Evolutionary conservation across 225 moss, liverwort and hornwort genomes (phyloP).

Genomic region (Climacium dendroides): DNA sequence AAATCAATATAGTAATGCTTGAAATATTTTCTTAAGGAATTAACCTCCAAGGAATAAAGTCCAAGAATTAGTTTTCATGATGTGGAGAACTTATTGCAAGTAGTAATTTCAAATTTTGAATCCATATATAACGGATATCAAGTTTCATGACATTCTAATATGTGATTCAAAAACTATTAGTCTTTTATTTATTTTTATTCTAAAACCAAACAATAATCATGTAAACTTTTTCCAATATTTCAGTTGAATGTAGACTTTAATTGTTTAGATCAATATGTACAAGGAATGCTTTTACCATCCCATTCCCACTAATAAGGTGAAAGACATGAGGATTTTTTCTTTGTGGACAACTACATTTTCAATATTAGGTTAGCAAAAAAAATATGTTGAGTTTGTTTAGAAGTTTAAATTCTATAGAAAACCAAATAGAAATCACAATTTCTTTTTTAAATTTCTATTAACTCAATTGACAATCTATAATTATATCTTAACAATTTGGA

Average conservation of each 20-base stretch:
- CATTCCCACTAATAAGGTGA: background rate
- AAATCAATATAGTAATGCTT: background rate
- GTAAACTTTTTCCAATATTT: background rate
- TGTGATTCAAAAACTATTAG: background rate
- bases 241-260: background rate
- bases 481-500: background rate
- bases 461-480: background rate
- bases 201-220: background rate
- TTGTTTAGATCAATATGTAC: background rate
- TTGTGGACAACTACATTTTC: background rate
- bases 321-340: background rate
- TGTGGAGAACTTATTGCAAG: background rate
- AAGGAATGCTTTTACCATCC: background rate
- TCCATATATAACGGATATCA: background rate
- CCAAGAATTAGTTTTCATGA: background rate
- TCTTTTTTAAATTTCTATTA: background rate
- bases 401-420: no score
- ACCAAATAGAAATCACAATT: background rate
- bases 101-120: accelerated
- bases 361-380: no score
- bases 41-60: background rate
- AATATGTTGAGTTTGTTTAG: no score
- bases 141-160: background rate
- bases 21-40: background rate
- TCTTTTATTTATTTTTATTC: no score